phyloP scores from a whole-genome alignment of 2,329 filamentous ascomycete genomes.

The Ilyonectria sp. region DNA sequence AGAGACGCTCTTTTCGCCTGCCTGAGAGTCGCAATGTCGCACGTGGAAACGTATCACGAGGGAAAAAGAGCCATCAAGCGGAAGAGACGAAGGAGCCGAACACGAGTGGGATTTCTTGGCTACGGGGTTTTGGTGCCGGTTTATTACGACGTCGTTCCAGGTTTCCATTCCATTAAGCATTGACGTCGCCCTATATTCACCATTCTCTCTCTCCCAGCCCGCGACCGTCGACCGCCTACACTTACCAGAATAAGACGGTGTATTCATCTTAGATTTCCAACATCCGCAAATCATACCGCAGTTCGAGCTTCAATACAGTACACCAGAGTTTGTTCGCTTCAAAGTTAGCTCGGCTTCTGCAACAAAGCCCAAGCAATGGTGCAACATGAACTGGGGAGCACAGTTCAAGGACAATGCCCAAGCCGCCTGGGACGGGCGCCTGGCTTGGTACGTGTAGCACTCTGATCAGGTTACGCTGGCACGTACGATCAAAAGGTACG shows the following conservation, averaged over 20 bases:
- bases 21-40: conserved; percentile 10
- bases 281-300: background rate
- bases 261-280: background rate
- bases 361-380: background rate
- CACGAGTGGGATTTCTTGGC: conserved; percentile 20
- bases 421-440: no score
- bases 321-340: background rate
- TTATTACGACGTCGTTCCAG: background rate
- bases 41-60: conserved; percentile 15
- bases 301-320: no score
- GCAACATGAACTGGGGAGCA: background rate
- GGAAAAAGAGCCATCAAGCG: background rate
- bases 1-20: background rate
- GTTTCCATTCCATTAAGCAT: no score
- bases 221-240: no score
- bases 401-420: background rate
- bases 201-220: no score
- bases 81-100: conserved; percentile 6
- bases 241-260: no score
- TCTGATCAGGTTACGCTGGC: background rate
- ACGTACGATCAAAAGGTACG: background rate
- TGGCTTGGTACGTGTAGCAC: background rate
- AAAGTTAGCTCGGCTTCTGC: background rate
- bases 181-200: no score
- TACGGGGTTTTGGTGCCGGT: conserved; percentile 12